Evolutionary conservation across 2,329 filamentous ascomycete species (phyloP), one percentile per base, ranked within the genome.

Genomic region (Fusarium sp.): DNA sequence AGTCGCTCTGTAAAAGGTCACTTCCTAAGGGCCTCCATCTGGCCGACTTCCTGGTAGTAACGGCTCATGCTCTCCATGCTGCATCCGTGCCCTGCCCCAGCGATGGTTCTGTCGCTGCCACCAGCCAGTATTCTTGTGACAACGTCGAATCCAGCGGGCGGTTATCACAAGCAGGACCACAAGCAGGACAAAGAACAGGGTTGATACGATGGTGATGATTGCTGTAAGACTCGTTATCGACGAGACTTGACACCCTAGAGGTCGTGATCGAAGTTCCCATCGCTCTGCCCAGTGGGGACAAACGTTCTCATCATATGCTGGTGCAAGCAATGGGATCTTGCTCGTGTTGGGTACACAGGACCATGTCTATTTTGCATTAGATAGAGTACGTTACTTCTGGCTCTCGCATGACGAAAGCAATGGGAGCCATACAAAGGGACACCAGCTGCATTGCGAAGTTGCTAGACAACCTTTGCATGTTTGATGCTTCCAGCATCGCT

Each of bases 341-440:
- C 83, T 76, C 18, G 79, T 77, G 65, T 87, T 88, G 24, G 87
- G 86, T 3, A 88, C 83, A 73, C 87, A 89, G 1, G 84, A 82
- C 76, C 82, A 85, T 7, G 85, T 85, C 85, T 87, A 59, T 41
- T 12, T 64, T 32, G 32, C 34, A 27, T 51, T 75, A 29, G 49
- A 53, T 22, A 7, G 49, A 69, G 65, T 47, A 16, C 15, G 27
- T 27, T 25, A 25, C 30, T 34, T 11, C 40, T 41, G 11, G 16
- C 16, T 20, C 38, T 15, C 10, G 11, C 11, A 22, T 24, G 29
- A 22, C 27, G 11, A 13, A 20, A 30, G 30, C 25, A 25, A 20
- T 41, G 13, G 51, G 44, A 41, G 44, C 22, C 82, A 55, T 79
- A 87, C 85, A 74, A 83, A 85, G 20, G 85, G 85, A 75, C 85